Conservation (phyloP, 192 early-diverging fungal genomes). For the Coemansia sp. region DNA sequence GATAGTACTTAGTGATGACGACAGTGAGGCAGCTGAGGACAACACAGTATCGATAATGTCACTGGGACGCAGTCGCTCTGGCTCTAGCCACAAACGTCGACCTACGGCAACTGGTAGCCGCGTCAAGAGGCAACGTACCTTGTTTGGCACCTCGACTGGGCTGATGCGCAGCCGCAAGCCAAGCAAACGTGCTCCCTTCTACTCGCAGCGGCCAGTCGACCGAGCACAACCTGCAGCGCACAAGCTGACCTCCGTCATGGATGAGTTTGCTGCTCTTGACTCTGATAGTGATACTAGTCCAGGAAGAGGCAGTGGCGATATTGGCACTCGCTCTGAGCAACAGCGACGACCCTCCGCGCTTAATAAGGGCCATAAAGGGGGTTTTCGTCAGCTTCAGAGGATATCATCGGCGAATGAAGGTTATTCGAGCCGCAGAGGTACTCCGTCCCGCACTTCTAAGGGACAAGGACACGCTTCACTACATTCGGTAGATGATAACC, state of each 20-base stretch:
- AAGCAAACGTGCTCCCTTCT: neutral
- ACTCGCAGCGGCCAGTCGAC: neutral
- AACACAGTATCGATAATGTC: constrained; percentile 14
- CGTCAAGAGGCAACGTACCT: neutral
- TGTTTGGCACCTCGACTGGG: neutral
- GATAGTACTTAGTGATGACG: constrained; percentile 47
- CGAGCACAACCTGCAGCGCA: constrained; percentile 6
- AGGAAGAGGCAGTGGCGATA: neutral
- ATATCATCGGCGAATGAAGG: neutral
- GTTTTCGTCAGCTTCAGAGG: neutral
- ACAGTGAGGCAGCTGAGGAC: constrained; percentile 45
- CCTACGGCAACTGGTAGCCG: neutral
- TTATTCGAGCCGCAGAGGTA: neutral
- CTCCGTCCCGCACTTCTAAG: neutral
- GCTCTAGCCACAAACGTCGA: neutral
- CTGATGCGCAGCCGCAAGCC: neutral
- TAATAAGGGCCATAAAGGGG: neutral
- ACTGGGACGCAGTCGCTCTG: neutral
- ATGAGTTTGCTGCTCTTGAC: constrained; percentile 51
- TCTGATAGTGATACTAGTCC: constrained; percentile 30
- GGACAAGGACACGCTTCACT: neutral
- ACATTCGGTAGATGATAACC: neutral
- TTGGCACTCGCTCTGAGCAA: neutral
- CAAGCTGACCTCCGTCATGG: constrained; percentile 39
- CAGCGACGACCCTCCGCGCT: neutral